phyloP scores from a whole-genome alignment of 2,329 filamentous ascomycete species.

The Bipolaris victoriae region DNA sequence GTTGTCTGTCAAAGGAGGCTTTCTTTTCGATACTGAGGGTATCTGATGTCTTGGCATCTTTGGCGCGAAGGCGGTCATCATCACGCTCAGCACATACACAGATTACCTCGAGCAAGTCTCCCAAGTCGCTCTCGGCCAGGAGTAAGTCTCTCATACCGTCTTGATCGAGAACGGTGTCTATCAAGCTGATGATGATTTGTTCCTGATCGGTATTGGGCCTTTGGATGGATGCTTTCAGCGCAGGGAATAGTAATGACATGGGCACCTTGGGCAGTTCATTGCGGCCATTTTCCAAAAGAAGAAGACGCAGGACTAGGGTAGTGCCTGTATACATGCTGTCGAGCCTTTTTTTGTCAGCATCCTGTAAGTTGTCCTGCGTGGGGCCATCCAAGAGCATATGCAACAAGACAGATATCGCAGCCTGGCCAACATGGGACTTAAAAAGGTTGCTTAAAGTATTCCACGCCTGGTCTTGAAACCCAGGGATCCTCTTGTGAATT shows the following conservation, averaged over 20 bases:
- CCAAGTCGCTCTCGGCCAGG: conserved; percentile 71
- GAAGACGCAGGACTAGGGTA: conserved; percentile 38
- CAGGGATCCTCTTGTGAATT: conserved; percentile 70
- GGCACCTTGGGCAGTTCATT: conserved; percentile 45
- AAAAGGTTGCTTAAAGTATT: conserved; percentile 72
- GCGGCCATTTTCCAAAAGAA: conserved; percentile 42
- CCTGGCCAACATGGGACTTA: conserved; percentile 75
- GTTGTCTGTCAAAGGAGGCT: conserved; percentile 23
- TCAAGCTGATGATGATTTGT: conserved; percentile 61
- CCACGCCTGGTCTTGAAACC: conserved; percentile 70
- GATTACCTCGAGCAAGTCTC: conserved; percentile 65
- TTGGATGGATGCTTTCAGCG: conserved; percentile 41
- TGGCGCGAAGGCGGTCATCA: conserved; percentile 32
- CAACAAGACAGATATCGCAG: conserved; percentile 69
- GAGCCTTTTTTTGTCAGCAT: conserved; percentile 26
- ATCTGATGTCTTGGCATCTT: conserved; percentile 20
- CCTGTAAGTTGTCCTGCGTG: conserved; percentile 29
- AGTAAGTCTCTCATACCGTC: conserved; percentile 63
- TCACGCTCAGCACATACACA: conserved; percentile 56
- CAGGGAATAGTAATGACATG: conserved; percentile 43
- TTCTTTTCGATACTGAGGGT: conserved; percentile 54
- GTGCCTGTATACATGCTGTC: conserved; percentile 40
- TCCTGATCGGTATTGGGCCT: conserved; percentile 38
- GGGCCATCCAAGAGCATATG: conserved; percentile 55
- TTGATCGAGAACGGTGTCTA: conserved; percentile 48